Percentiles rank a stretch among this genome's conserved stretches.
Conservation (phyloP, 2,329 filamentous ascomycete species). For the Camptophora hylomeconis region DNA sequence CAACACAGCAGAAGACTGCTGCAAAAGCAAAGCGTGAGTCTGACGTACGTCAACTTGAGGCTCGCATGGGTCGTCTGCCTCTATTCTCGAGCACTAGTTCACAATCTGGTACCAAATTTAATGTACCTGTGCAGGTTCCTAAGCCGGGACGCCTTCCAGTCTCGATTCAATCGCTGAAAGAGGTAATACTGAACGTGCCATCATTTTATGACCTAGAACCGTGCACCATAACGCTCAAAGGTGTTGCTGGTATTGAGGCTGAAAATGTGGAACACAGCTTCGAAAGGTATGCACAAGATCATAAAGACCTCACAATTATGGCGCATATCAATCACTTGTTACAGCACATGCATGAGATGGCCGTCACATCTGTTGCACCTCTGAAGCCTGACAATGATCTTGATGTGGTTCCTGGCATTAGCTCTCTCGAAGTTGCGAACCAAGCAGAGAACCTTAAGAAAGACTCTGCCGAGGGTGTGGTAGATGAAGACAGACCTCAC, state of each 20-base stretch:
- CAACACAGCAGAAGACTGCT: conserved; percentile 43
- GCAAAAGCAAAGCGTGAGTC: conserved; percentile 51
- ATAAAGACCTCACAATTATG: conserved; percentile 51
- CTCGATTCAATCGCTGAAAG: conserved; percentile 48
- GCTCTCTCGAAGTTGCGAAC: not conserved
- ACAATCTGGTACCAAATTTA: conserved; percentile 57
- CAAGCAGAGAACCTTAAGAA: conserved; percentile 4
- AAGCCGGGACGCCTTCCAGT: conserved; percentile 47
- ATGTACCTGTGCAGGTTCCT: conserved; percentile 55
- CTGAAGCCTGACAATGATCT: conserved; percentile 1
- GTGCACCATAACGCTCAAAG: conserved; percentile 52
- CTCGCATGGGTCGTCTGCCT: conserved; percentile 55
- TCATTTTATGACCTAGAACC: conserved; percentile 58
- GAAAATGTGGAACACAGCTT: conserved; percentile 55
- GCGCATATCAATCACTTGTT: conserved; percentile 63
- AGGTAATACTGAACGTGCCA: conserved; percentile 57
- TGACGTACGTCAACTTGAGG: conserved; percentile 61
- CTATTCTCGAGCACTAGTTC: conserved; percentile 57
- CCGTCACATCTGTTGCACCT: conserved; percentile 26
- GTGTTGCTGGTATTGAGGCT: conserved; percentile 47
- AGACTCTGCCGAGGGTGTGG: conserved; percentile 8
- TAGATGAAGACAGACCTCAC: conserved; percentile 42
- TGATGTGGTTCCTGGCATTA: too few species aligned
- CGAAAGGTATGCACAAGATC: conserved; percentile 41
- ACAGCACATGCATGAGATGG: conserved; percentile 56